phyloP scores from a whole-genome alignment of 306 rosid species.

The Casuarina glauca region DNA sequence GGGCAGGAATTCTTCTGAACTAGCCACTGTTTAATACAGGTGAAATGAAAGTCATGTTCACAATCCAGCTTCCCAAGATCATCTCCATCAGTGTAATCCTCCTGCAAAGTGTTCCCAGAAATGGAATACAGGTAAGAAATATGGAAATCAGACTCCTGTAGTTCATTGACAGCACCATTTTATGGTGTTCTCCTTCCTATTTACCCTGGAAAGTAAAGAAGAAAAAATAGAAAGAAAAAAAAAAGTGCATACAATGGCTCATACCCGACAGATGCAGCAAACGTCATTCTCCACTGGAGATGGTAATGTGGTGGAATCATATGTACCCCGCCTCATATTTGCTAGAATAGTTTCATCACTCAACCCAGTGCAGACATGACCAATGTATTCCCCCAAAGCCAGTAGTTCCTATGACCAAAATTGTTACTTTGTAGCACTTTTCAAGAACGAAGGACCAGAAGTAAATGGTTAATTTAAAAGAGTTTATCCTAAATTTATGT shows the following conservation, averaged over 20 bases:
- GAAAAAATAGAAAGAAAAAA: background rate
- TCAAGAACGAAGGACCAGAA: background rate
- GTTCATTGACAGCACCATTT: background rate
- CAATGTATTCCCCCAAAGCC: background rate
- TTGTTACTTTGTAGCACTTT: background rate
- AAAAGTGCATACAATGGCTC: background rate
- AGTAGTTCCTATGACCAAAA: slow-evolving; percentile 9
- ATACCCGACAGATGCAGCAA: slow-evolving; percentile 41
- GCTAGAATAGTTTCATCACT: background rate
- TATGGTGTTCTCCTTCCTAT: background rate
- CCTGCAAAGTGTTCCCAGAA: slow-evolving; percentile 29
- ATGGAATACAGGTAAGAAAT: background rate
- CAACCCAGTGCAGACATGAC: background rate
- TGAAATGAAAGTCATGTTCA: slow-evolving; percentile 29
- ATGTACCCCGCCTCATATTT: background rate
- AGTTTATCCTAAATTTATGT: background rate
- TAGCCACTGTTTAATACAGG: slow-evolving; percentile 40
- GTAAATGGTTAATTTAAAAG: background rate
- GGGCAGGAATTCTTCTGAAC: slow-evolving; percentile 38
- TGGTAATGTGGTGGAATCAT: background rate
- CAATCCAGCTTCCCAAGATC: slow-evolving; percentile 35
- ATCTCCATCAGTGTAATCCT: slow-evolving; percentile 37
- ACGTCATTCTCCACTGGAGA: background rate
- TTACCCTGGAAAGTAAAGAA: background rate
- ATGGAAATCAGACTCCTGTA: background rate